Evolutionary conservation across 2,329 filamentous ascomycete genomes (phyloP), one percentile per base, ranked within the genome.

Genomic region (Colletotrichum noveboracense): DNA sequence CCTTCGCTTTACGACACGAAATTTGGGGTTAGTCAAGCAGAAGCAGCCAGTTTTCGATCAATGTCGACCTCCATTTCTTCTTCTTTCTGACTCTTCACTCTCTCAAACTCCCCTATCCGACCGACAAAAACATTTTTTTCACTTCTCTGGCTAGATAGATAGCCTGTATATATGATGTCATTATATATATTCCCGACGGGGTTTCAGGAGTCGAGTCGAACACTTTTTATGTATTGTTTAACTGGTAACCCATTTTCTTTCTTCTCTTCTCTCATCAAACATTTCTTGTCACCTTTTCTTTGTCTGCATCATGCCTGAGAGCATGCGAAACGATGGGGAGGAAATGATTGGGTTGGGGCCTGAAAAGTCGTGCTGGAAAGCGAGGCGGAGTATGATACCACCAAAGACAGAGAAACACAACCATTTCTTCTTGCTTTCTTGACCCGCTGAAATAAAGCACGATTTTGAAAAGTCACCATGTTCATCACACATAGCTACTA

Each of bases 121-220:
- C 70, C 64, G 28, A 71, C 60, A 60, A 67, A 75, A 74, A 48
- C 14, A 28, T 52, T 60, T 65, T 58, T 65, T 69, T 70, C 75
- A 70, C 66, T 75, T 76, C 72, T 74, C 72, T 74, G 75, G 77
- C 76, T 76, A 75, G 64, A 65, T 76, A 75, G 77, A 77, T 80
- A 76, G 79, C 78, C 78, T 80, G 79, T 80, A 78, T 79, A 80
- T 80, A 80, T 72, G 77, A 74, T 75, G 66, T 75, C 60, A 75
- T 78, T 79, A 79, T 78, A 78, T 78, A 79, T 79, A 79, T 77
- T 78, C 75, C 72, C 74, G 72, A 76, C 34, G 67, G 77, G 78
- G 77, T 73, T 76, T 75, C 64, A 70, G 68, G 68, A 76, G 75
- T 77, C 34, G 48, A 69, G 28, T 65, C 13, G 58, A 77, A 76